Evolutionary conservation across 192 early-diverging fungal species (phyloP).

Genomic region (Geranomyces variabilis): DNA sequence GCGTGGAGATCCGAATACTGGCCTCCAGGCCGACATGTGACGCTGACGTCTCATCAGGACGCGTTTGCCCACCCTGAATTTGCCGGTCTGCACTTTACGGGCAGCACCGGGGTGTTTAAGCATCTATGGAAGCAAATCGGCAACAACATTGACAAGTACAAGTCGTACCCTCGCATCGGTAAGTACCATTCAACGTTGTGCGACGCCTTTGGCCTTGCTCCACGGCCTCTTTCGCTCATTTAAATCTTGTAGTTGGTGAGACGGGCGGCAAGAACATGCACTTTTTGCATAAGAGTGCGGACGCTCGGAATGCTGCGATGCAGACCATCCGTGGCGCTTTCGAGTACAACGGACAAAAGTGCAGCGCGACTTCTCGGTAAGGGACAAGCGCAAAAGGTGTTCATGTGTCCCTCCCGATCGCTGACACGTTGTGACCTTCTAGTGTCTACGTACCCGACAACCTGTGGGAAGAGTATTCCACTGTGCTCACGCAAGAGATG

Average conservation of each 20-base stretch:
- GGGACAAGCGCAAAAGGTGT: too few species aligned
- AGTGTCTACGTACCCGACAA: slow-evolving; percentile 82
- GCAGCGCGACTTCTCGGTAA: slow-evolving; percentile 89
- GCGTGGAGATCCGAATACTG: not conserved
- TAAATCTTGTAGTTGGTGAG: slow-evolving; percentile 76
- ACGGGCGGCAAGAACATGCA: slow-evolving; percentile 99
- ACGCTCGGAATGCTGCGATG: slow-evolving; percentile 76
- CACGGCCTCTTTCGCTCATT: not conserved
- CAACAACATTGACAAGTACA: slow-evolving; percentile 88
- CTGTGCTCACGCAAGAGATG: slow-evolving; percentile 64
- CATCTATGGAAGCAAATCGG: slow-evolving; percentile 90
- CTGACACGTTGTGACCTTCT: not conserved
- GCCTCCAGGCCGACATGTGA: too few species aligned
- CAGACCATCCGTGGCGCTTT: slow-evolving; percentile 92
- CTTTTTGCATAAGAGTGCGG: slow-evolving; percentile 80
- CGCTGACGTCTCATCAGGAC: slow-evolving; percentile 30
- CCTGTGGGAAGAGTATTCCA: slow-evolving; percentile 76
- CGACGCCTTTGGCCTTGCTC: not conserved
- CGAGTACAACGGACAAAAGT: slow-evolving; percentile 99
- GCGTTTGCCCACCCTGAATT: slow-evolving; percentile 90
- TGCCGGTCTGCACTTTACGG: slow-evolving; percentile 95
- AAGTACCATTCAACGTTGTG: not conserved
- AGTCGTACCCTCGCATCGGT: slow-evolving; percentile 88
- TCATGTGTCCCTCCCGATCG: too few species aligned
- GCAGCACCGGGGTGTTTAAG: slow-evolving; percentile 91